These are phyloP conservation scores for Curvularia spicifera DNA, from an alignment of 2,329 filamentous ascomycete species.

Conservation along the genomic window DNA sequence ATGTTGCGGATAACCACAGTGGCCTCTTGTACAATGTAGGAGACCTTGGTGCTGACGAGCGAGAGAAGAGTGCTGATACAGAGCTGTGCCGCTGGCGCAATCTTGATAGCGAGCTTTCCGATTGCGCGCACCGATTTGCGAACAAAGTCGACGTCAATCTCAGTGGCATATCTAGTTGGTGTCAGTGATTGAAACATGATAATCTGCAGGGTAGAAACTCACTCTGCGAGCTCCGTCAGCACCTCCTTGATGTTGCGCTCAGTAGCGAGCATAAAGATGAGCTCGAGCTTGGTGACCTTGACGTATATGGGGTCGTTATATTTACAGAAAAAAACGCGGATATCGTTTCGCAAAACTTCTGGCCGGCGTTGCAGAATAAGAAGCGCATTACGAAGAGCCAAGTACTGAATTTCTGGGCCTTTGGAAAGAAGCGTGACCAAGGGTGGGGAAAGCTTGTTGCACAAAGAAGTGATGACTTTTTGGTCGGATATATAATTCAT, in stretches of 20 bases:
- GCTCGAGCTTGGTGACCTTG: conserved; percentile 97
- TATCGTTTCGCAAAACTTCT: conserved; percentile 93
- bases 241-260: conserved; percentile 97
- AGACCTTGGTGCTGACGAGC: conserved; percentile 95
- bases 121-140: conserved; percentile 97
- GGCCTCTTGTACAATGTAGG: conserved; percentile 98
- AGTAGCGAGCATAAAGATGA: conserved; percentile 98
- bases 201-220: conserved; percentile 34
- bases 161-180: conserved; percentile 74
- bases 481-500: conserved; percentile 98
- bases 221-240: conserved; percentile 90
- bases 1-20: conserved; percentile 99
- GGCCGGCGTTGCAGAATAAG: conserved; percentile 91
- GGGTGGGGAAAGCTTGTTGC: conserved; percentile 91
- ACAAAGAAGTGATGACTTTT: conserved; percentile 84
- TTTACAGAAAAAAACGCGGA: conserved; percentile 99
- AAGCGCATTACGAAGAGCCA: conserved; percentile 90
- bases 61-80: conserved; percentile 95
- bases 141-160: conserved; percentile 98
- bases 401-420: conserved; percentile 96
- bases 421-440: conserved; percentile 94
- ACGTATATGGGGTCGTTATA: conserved; percentile 99
- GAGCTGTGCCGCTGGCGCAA: conserved; percentile 86
- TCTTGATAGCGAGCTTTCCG: conserved; percentile 98
- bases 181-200: not conserved